These are phyloP conservation scores for Albatrellus sp. DNA, from an alignment of 1,284 basidiomycete species.

Conservation along the genomic window DNA sequence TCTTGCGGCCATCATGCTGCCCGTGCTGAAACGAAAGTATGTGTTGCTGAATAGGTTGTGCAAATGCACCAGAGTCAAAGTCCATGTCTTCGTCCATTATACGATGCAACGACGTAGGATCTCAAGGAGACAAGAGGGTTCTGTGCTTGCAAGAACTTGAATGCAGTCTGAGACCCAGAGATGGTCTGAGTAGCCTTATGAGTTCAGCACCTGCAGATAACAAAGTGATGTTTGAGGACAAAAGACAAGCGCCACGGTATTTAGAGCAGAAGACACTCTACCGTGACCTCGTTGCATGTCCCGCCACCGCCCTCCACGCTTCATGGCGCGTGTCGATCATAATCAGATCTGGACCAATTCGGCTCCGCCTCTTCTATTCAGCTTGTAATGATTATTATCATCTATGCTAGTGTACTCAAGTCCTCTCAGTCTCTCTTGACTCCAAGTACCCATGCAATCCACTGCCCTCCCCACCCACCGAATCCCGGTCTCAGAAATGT, in stretches of 20 bases:
- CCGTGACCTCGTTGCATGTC: constrained; percentile 1
- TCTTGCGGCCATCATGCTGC: constrained; percentile 34
- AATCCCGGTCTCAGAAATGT: constrained; percentile 50
- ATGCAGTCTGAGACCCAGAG: too few relatives aligned
- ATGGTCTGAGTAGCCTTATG: too few relatives aligned
- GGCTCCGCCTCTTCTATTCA: background rate
- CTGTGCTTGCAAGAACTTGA: too few relatives aligned
- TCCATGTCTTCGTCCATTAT: constrained; percentile 74
- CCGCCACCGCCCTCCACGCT: constrained; percentile 5
- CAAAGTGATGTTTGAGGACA: too few relatives aligned
- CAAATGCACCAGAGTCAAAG: constrained; percentile 30
- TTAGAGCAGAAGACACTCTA: background rate
- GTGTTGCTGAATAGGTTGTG: constrained; percentile 21
- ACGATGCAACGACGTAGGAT: background rate
- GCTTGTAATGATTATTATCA: constrained; percentile 1
- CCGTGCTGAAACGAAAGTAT: constrained; percentile 19
- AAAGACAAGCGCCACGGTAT: too few relatives aligned
- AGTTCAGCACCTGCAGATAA: too few relatives aligned
- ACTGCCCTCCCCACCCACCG: constrained; percentile 39
- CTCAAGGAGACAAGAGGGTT: too few relatives aligned
- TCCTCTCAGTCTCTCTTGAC: constrained; percentile 24
- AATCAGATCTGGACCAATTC: constrained; percentile 2
- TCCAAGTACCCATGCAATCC: constrained; percentile 50
- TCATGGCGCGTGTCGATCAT: constrained; percentile 1
- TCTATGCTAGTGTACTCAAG: constrained; percentile 10